Evolutionary conservation across 768 basidiomycete species (phyloP).

Genomic region (Sporobolomyces pararoseus): DNA sequence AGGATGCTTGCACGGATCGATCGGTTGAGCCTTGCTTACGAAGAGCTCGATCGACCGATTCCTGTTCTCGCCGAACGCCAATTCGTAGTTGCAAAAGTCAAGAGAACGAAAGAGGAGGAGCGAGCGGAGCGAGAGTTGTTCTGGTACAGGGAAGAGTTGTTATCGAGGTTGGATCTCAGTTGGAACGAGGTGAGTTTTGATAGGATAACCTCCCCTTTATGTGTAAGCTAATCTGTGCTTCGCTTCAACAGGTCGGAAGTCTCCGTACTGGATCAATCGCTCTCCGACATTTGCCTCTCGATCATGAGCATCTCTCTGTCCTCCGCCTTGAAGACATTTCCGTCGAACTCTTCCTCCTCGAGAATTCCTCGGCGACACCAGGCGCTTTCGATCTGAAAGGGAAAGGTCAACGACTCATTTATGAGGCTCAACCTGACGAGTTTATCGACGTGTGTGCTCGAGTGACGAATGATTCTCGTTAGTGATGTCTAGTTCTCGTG

Average conservation of each 20-base stretch:
- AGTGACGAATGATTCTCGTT: conserved; percentile 67
- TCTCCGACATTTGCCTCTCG: conserved; percentile 71
- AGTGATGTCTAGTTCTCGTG: conserved; percentile 49
- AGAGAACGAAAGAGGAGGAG: conserved; percentile 57
- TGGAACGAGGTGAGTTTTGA: conserved; percentile 86
- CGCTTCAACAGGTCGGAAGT: conserved; percentile 64
- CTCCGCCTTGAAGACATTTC: conserved; percentile 66
- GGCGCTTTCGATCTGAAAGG: conserved; percentile 36
- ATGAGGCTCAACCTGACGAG: conserved; percentile 58
- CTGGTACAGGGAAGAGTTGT: conserved; percentile 90
- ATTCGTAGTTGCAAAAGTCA: conserved; percentile 77
- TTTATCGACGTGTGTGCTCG: conserved; percentile 61
- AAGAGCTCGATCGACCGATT: conserved; percentile 63
- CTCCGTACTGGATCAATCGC: conserved; percentile 70
- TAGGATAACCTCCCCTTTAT: no score
- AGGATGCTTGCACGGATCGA: conserved; percentile 53
- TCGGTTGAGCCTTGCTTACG: conserved; percentile 63
- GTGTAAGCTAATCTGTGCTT: no score
- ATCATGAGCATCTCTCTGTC: conserved; percentile 71
- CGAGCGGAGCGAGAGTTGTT: conserved; percentile 72
- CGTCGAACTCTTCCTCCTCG: conserved; percentile 58
- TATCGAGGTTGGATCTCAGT: conserved; percentile 62
- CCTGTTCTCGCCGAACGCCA: conserved; percentile 84
- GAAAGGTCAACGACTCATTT: conserved; percentile 51
- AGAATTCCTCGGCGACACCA: conserved; percentile 45